These are phyloP conservation scores for Ogataea haglerorum DNA, from an alignment of 805 yeast species.

Conservation along the genomic window DNA sequence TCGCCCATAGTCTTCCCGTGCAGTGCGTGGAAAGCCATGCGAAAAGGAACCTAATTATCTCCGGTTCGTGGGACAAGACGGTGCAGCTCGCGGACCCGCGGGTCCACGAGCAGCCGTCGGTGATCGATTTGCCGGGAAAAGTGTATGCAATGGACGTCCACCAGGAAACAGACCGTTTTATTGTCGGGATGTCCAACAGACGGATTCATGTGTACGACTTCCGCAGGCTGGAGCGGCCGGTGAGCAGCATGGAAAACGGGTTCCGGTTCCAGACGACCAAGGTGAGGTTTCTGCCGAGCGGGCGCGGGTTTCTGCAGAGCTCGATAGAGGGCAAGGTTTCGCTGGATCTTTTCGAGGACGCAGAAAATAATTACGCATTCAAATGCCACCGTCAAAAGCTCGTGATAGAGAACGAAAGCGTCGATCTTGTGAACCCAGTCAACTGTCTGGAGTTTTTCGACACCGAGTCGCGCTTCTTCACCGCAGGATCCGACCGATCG, in stretches of 20 bases:
- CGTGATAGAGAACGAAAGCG: slow-evolving; percentile 15
- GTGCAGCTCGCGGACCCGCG: slow-evolving; percentile 47
- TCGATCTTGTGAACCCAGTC: slow-evolving; percentile 27
- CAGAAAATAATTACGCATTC: slow-evolving; percentile 61
- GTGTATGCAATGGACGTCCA: slow-evolving; percentile 59
- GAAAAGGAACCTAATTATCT: slow-evolving; percentile 36
- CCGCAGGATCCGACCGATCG: slow-evolving; percentile 31
- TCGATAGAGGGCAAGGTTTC: slow-evolving; percentile 81
- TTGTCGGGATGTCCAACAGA: slow-evolving; percentile 54
- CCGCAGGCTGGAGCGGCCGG: slow-evolving; percentile 14
- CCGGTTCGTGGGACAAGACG: slow-evolving; percentile 63
- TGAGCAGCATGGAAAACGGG: slow-evolving; percentile 13
- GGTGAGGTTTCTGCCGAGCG: slow-evolving; percentile 52
- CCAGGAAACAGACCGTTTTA: slow-evolving; percentile 30
- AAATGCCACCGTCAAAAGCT: slow-evolving; percentile 63
- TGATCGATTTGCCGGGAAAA: slow-evolving; percentile 40
- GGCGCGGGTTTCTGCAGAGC: slow-evolving; percentile 59
- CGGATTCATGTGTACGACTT: slow-evolving; percentile 54
- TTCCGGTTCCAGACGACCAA: slow-evolving; percentile 58
- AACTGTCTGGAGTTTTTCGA: slow-evolving; percentile 20
- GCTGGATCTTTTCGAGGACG: slow-evolving; percentile 53
- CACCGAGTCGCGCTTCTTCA: slow-evolving; percentile 18
- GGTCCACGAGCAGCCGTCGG: slow-evolving; percentile 18
- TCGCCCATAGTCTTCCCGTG: slow-evolving; percentile 40
- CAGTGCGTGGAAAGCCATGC: slow-evolving; percentile 31